Evolutionary conservation across 1,284 basidiomycete species (phyloP).

Genomic region (Tetrapyrgos nigripes): DNA sequence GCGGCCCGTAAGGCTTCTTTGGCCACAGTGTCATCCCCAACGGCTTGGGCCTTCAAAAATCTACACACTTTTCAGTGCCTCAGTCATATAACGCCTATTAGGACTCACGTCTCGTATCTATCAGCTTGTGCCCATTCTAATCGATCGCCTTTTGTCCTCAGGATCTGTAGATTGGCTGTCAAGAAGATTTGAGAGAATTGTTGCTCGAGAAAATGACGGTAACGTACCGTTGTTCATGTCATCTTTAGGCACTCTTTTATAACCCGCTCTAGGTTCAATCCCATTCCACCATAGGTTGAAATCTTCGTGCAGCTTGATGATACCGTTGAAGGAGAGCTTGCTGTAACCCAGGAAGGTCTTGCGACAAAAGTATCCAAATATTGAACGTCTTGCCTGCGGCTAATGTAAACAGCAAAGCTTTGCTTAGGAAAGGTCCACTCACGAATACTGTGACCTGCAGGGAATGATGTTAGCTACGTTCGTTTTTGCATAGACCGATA

Average conservation of each 20-base stretch:
- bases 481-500: no score
- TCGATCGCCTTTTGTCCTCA: constrained; percentile 70
- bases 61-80: constrained; percentile 41
- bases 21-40: constrained; percentile 71
- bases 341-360: constrained; percentile 74
- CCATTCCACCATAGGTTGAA: constrained; percentile 69
- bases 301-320: constrained; percentile 65
- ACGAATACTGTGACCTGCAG: constrained; percentile 50
- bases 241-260: constrained; percentile 59
- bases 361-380: constrained; percentile 81
- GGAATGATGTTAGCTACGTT: constrained; percentile 19
- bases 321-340: constrained; percentile 76
- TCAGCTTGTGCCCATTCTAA: constrained; percentile 68
- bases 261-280: constrained; percentile 47
- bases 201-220: neutral
- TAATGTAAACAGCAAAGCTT: constrained; percentile 5
- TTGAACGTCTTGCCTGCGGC: constrained; percentile 67
- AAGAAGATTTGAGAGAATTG: neutral
- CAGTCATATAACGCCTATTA: neutral
- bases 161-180: constrained; percentile 60
- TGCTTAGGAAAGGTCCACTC: constrained; percentile 11
- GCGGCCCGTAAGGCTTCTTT: constrained; percentile 75
- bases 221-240: constrained; percentile 56
- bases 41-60: constrained; percentile 65
- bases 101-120: constrained; percentile 60